Evolutionary conservation across 192 early-diverging fungal genomes (phyloP), one percentile per base, ranked within the genome.

Genomic region (Rhizoclosmatium globosum): DNA sequence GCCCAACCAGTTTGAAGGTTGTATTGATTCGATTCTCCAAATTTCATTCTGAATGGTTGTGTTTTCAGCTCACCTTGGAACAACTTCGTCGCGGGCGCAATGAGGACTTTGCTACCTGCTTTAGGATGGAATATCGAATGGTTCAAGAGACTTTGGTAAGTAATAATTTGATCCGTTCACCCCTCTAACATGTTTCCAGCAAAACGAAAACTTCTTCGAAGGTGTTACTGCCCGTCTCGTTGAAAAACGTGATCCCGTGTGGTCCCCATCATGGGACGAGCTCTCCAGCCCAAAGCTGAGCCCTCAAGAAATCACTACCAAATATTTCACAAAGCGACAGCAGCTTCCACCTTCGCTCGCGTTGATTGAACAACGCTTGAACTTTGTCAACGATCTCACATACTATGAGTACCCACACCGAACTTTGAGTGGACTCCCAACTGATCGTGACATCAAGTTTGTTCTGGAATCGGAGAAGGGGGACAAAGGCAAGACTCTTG

Each of bases 1-100:
- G 50, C 23, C 98, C 98, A 3, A 94, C 92, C 9, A 94, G 93
- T 45, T 87, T 97, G 80, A 95, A 95, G 82, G 82, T 98, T 31
- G 31, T 31, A 0, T 31, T 31, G 0, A 31, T 31, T 31, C 31
- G 31, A 31, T 31, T 31, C 31, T 31, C 31, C 31, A 31, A 31
- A 31, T 31, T 31, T 31, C 31, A 31, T 31, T 31, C 31, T 31
- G 31, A 31, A 31, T 31, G 31, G 31, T 31, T 31, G 31, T 31
- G 31, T 31, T 31, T 31, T 31, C 31, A 31, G 31, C 31, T 31
- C 6, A 95, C 96, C 4, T 86, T 98, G 39, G 89, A 90, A 76
- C 92, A 95, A 86, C 85, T 99, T 69, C 89, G 95, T 11, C 82
- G 85, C 13, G 97, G 96, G 21, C 81, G 79, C 48, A 79, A 88